These are phyloP conservation scores for Botrytis hyacinthi DNA, from an alignment of 2,329 filamentous ascomycete genomes.

Conservation along the genomic window DNA sequence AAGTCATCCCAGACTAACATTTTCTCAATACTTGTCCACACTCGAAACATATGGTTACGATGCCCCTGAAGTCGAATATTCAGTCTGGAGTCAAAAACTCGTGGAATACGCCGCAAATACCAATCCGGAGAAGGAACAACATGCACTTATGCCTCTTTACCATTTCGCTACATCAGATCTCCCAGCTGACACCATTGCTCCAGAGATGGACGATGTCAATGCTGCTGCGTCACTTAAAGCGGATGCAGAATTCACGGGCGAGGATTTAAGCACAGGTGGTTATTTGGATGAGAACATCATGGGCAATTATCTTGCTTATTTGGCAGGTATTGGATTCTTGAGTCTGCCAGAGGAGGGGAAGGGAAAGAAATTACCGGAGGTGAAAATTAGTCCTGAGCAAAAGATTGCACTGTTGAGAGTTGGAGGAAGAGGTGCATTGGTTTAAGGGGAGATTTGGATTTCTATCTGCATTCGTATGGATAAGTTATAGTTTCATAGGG, in stretches of 20 bases:
- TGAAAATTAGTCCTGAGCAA: conserved; percentile 26
- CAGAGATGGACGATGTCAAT: conserved; percentile 68
- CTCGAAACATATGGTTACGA: conserved; percentile 72
- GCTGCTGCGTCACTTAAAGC: conserved; percentile 61
- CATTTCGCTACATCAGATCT: conserved; percentile 70
- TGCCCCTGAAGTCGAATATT: conserved; percentile 64
- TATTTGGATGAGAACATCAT: conserved; percentile 36
- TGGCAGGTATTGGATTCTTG: conserved; percentile 36
- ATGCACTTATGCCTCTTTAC: conserved; percentile 69
- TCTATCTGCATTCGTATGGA: background rate
- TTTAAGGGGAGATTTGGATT: conserved; percentile 14
- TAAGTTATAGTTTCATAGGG: background rate
- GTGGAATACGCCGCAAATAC: conserved; percentile 51
- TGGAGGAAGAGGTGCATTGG: conserved; percentile 31
- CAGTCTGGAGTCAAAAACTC: conserved; percentile 65
- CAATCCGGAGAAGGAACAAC: conserved; percentile 56
- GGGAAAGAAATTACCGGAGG: conserved; percentile 30
- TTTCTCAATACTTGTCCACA: conserved; percentile 72
- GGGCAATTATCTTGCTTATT: conserved; percentile 36
- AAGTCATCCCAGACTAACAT: conserved; percentile 71
- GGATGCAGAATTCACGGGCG: conserved; percentile 47
- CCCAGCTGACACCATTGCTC: conserved; percentile 64
- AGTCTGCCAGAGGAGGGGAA: conserved; percentile 31
- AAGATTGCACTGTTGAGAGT: conserved; percentile 28
- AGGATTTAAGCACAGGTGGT: conserved; percentile 34